Evolutionary conservation across 495 filamentous ascomycete genomes (phyloP).

Genomic region (Corynascus novoguineensis): DNA sequence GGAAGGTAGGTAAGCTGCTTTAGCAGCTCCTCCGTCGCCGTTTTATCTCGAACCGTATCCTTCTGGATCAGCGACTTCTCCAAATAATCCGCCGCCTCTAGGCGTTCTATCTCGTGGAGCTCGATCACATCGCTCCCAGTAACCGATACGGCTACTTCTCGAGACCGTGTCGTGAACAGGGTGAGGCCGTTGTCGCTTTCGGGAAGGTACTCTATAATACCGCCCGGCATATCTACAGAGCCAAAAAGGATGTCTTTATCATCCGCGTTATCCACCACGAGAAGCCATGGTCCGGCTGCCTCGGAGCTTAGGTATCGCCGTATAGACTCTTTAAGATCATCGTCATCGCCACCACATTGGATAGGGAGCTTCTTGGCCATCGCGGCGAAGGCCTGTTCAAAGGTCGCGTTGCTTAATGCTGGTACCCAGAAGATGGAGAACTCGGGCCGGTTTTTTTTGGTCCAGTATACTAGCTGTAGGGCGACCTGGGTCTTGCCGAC

Average conservation of each 20-base stretch:
- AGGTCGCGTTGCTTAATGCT: too few species aligned
- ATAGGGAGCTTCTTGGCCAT: conserved; percentile 32
- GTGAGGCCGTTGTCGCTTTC: conserved; percentile 26
- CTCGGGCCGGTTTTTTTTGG: not conserved
- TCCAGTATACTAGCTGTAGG: not conserved
- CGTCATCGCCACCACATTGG: not conserved
- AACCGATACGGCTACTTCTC: conserved; percentile 26
- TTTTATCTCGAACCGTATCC: conserved; percentile 4
- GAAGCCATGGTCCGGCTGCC: too few species aligned
- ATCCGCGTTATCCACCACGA: conserved; percentile 7
- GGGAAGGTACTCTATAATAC: conserved; percentile 30
- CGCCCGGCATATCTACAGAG: not conserved
- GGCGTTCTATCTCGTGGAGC: conserved; percentile 24
- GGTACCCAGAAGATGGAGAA: conserved; percentile 1
- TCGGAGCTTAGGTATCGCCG: not conserved
- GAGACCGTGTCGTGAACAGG: conserved; percentile 34
- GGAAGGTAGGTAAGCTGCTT: conserved; percentile 36
- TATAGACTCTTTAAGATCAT: conserved; percentile 14
- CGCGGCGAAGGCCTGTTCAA: too few species aligned
- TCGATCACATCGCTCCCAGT: conserved; percentile 24
- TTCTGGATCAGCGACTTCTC: conserved; percentile 18
- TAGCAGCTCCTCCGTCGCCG: conserved; percentile 22
- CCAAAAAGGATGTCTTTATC: conserved; percentile 5
- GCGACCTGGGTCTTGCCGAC: too few species aligned
- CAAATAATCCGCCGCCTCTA: conserved; percentile 20